Evolutionary conservation across 345 rosid genomes (phyloP).

Genomic region (Barbarea vulgaris): DNA sequence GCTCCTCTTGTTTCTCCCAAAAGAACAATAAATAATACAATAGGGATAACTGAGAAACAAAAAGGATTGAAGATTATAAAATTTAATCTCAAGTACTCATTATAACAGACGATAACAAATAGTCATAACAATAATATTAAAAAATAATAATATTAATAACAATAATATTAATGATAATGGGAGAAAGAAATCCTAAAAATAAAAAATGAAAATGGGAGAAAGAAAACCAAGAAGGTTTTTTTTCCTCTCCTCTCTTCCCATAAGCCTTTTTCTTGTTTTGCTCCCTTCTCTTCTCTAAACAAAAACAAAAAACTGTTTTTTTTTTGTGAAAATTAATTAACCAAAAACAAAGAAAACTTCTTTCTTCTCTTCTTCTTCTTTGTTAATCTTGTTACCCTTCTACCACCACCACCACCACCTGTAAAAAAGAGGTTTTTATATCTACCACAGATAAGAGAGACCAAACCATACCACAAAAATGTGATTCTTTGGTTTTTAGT

Average conservation of each 20-base stretch:
- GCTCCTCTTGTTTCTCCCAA: neutral
- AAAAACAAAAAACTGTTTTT: neutral
- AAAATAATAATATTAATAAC: constrained; percentile 24
- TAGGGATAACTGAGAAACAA: neutral
- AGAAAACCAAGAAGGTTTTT: constrained; percentile 26
- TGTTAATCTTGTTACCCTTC: constrained; percentile 46
- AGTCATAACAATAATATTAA: constrained; percentile 20
- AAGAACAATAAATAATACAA: neutral
- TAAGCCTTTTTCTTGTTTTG: constrained; percentile 23
- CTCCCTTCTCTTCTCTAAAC: constrained; percentile 31
- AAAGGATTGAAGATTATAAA: constrained; percentile 6
- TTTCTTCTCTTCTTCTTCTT: constrained; percentile 31
- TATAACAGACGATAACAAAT: constrained; percentile 30
- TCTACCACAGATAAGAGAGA: constrained; percentile 33
- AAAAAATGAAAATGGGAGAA: constrained; percentile 30
- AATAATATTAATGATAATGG: constrained; percentile 35
- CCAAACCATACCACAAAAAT: constrained; percentile 5
- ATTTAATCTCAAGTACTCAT: constrained; percentile 25
- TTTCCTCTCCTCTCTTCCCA: constrained; percentile 25
- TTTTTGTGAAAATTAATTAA: constrained; percentile 29
- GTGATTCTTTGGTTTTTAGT: constrained; percentile 37
- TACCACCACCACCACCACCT: constrained; percentile 38
- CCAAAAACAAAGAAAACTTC: constrained; percentile 37
- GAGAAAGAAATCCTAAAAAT: constrained; percentile 38
- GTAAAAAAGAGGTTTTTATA: constrained; percentile 34